phyloP scores from a whole-genome alignment of 768 basidiomycete species.

The Mycena maculata region DNA sequence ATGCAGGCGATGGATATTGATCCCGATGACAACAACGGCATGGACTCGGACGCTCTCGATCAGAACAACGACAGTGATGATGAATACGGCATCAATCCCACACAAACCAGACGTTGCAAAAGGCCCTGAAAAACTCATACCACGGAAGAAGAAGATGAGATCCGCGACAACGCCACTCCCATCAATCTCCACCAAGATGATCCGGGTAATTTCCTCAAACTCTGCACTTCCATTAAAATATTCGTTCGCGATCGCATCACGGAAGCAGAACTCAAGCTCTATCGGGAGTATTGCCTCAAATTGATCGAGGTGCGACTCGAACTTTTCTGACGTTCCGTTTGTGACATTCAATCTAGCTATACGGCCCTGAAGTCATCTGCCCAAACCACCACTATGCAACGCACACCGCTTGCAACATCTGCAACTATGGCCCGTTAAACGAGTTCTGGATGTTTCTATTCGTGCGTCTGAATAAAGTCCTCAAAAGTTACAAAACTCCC shows the following conservation, averaged over 20 bases:
- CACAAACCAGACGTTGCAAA: no score
- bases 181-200: slow-evolving; percentile 31
- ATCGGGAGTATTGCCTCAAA: slow-evolving; percentile 38
- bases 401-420: slow-evolving; percentile 41
- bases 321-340: neutral
- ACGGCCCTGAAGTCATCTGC: slow-evolving; percentile 43
- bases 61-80: neutral
- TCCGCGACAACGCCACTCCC: neutral
- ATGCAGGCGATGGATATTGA: slow-evolving; percentile 14
- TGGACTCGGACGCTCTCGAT: slow-evolving; percentile 6
- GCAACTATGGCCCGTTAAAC: slow-evolving; percentile 49
- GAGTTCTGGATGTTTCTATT: slow-evolving; percentile 53
- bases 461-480: slow-evolving; percentile 49
- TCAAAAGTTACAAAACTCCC: slow-evolving; percentile 49
- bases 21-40: neutral
- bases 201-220: slow-evolving; percentile 37
- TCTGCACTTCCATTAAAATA: slow-evolving; percentile 31
- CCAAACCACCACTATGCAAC: slow-evolving; percentile 53
- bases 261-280: slow-evolving; percentile 25
- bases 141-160: slow-evolving; percentile 2
- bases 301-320: slow-evolving; percentile 38
- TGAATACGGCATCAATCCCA: slow-evolving; percentile 12
- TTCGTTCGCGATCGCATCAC: slow-evolving; percentile 24
- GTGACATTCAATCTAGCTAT: slow-evolving; percentile 37
- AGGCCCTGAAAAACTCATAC: slow-evolving; percentile 4